A percentile compares a stretch with the other conserved stretches of the same genome.
These are phyloP conservation scores for Hypoxylon sp. DNA, from an alignment of 2,329 filamentous ascomycete genomes.

Conservation along the genomic window DNA sequence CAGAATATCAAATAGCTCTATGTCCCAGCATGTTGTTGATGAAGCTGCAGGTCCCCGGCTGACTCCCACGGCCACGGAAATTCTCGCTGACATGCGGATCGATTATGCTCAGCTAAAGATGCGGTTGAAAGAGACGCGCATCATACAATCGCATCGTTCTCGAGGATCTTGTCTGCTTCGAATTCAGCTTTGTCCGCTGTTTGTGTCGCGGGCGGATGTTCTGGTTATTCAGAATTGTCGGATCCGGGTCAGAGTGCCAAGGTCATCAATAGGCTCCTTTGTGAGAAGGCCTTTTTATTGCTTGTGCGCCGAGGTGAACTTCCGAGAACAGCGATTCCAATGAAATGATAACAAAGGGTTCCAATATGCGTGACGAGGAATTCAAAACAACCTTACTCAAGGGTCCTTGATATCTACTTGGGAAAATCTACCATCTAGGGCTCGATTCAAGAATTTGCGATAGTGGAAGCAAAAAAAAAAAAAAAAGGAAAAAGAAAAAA, in stretches of 20 bases:
- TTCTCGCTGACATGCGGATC: too few species aligned
- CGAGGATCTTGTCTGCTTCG: not conserved
- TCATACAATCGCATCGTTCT: not conserved
- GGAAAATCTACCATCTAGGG: not conserved
- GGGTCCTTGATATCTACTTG: not conserved
- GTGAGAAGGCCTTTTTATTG: constrained; percentile 16
- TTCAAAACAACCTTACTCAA: not conserved
- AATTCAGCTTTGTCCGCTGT: not conserved
- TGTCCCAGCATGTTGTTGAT: not conserved
- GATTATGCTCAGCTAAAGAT: too few species aligned
- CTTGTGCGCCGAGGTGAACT: not conserved
- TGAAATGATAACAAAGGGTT: constrained; percentile 22
- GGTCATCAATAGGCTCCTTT: constrained; percentile 7
- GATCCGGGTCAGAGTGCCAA: constrained; percentile 9
- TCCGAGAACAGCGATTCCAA: constrained; percentile 26
- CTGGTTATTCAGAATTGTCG: constrained; percentile 4
- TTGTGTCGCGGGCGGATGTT: not conserved
- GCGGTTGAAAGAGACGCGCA: not conserved
- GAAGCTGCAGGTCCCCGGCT: too few species aligned
- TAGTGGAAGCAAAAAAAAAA: not conserved
- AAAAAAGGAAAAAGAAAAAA: not conserved
- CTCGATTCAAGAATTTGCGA: not conserved
- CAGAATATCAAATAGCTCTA: not conserved
- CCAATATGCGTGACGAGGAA: not conserved
- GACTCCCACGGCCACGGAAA: too few species aligned